Evolutionary conservation across 495 filamentous ascomycete species (phyloP), one percentile per base, ranked within the genome.

Genomic region (Paragyromitra xinjiangensis): DNA sequence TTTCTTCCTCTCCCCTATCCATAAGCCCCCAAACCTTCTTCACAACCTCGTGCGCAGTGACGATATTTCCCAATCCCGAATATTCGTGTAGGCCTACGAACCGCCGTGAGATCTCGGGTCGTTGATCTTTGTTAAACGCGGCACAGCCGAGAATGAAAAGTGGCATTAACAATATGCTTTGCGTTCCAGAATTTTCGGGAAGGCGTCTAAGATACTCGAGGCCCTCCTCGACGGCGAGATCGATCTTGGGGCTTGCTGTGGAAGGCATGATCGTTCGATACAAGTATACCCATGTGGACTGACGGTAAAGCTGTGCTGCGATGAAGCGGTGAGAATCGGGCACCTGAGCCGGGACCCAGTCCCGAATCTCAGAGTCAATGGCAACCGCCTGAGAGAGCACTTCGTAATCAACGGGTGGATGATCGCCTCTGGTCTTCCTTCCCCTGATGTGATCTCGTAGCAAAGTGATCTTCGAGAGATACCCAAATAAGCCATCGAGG

Each of bases 211-310:
- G 77, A 86, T 88, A 91, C 5, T 84, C 82, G 0, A 97, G 87
- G 0, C 92, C 93, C 68, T 93, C 90, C 64, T 97, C 90, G 37
- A 97, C 93, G 1, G 93, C 93, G 50, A 88, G 82, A 12, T 88
- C 87, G 71, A 96, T 90, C 78, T 91, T 90, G 0, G 88, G 86
- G 78, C 91, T 89, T 14, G 89, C 87, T 24, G 87, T 86, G 2
- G 92, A 94, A 1, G 92, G 92, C 71, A 91, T 90, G 77, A 95
- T 92, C 1, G 94, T 97, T 39, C 94, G 90, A 82, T 92, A 92
- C 0, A 97, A 87, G 81, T 97, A 97, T 5, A 97, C 89, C 93
- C 93, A 97, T 72, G 94, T 92, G 79, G 92, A 93, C 82, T 97
- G 94, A 56, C 93, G 90, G 83, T 97, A 97, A 5, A 97, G 88